Evolutionary conservation across 495 filamentous ascomycete genomes (phyloP).

Genomic region (Mycothermus thermophilus): DNA sequence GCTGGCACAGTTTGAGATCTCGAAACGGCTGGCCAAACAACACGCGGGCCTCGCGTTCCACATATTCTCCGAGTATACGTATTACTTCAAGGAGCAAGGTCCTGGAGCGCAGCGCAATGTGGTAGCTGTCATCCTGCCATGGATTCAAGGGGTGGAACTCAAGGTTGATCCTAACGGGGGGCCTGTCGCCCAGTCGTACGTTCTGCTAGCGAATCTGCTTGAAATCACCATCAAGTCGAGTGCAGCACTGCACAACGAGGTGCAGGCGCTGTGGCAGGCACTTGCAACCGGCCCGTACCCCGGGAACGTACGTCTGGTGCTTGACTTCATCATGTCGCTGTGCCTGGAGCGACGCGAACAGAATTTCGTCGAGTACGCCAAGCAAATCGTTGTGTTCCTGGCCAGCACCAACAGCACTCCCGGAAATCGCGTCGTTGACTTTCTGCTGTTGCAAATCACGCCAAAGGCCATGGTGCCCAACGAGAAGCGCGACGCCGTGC

Average conservation of each 20-base stretch:
- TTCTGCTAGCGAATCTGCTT: conserved; percentile 87
- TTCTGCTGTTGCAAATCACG: conserved; percentile 74
- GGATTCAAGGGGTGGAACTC: conserved; percentile 89
- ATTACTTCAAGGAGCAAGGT: conserved; percentile 74
- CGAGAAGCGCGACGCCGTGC: conserved; percentile 60
- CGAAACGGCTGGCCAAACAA: conserved; percentile 73
- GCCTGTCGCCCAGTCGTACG: conserved; percentile 80
- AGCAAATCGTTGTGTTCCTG: conserved; percentile 92
- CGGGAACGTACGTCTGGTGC: conserved; percentile 87
- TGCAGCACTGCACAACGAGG: conserved; percentile 81
- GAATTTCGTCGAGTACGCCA: conserved; percentile 93
- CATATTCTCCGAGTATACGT: conserved; percentile 86
- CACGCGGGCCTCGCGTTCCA: conserved; percentile 81
- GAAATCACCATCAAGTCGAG: conserved; percentile 92
- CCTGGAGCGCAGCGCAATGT: conserved; percentile 79
- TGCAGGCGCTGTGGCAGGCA: conserved; percentile 94
- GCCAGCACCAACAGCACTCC: conserved; percentile 68
- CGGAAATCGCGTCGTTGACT: conserved; percentile 85
- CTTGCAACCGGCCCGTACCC: conserved; percentile 83
- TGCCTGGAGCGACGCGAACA: conserved; percentile 90
- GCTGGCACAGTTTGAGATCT: conserved; percentile 90
- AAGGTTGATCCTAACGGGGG: conserved; percentile 90
- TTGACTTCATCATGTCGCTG: conserved; percentile 89
- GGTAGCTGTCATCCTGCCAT: conserved; percentile 85
- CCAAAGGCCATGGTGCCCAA: conserved; percentile 81